Percentiles rank a stretch among this genome's conserved stretches.
Conservation (phyloP, 768 basidiomycete species). For the Russula ochroleuca region DNA sequence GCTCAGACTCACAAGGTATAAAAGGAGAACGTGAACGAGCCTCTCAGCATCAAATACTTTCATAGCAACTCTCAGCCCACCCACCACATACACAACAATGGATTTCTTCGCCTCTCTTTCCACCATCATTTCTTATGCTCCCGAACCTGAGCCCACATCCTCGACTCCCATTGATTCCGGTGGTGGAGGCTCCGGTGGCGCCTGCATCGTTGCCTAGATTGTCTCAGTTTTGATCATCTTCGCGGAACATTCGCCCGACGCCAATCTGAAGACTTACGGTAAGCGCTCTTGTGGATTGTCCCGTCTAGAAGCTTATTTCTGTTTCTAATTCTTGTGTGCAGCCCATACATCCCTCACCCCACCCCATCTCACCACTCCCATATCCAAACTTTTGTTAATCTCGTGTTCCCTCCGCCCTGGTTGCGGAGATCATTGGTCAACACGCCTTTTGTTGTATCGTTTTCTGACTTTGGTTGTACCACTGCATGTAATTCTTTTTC, state of each 20-base stretch:
- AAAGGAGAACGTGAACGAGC: background rate
- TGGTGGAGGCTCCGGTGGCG: too few species aligned
- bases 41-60: background rate
- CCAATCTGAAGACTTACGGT: background rate
- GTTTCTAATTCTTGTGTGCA: background rate
- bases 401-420: background rate
- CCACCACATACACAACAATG: background rate
- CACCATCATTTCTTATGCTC: background rate
- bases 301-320: background rate
- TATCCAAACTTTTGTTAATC: background rate
- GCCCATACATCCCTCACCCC: background rate
- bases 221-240: background rate
- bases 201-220: constrained; percentile 3
- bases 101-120: background rate
- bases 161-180: constrained; percentile 2
- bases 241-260: background rate
- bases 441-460: background rate
- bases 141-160: background rate
- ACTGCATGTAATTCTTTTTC: background rate
- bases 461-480: background rate
- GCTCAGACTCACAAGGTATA: background rate
- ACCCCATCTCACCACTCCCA: background rate
- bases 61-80: background rate
- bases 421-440: background rate
- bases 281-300: background rate